Evolutionary conservation across 495 filamentous ascomycete genomes (phyloP).

Genomic region (Chaetomium cochliodes): DNA sequence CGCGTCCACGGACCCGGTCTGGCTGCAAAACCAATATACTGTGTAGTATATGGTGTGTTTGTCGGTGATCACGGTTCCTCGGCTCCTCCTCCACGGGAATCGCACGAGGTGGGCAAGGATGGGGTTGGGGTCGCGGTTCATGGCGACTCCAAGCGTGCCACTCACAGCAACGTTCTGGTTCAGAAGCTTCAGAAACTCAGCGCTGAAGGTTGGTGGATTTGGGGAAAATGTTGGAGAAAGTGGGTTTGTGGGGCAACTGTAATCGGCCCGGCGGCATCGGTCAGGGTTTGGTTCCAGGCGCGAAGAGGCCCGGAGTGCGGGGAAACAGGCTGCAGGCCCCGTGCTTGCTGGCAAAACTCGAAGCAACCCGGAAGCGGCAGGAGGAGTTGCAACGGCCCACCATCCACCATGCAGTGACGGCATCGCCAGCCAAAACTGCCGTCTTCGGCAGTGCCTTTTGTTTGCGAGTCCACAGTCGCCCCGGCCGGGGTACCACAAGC

Average conservation of each 20-base stretch:
- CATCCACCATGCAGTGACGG: constrained; percentile 6
- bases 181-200: too few species aligned
- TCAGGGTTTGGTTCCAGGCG: not conserved
- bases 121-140: not conserved
- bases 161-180: not conserved
- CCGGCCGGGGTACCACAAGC: constrained; percentile 17
- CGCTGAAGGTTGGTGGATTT: too few species aligned
- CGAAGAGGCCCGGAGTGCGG: not conserved
- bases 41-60: too few species aligned
- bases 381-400: not conserved
- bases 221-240: constrained; percentile 2
- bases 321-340: not conserved
- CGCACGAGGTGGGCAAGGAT: not conserved
- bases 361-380: not conserved
- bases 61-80: too few species aligned
- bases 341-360: not conserved
- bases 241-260: not conserved
- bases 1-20: not conserved
- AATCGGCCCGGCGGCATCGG: constrained; percentile 7
- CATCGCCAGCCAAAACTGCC: constrained; percentile 21
- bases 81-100: too few species aligned
- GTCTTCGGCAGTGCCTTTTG: constrained; percentile 10
- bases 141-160: not conserved
- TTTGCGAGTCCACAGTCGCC: constrained; percentile 4
- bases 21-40: not conserved